Evolutionary conservation across 805 yeast genomes (phyloP), one percentile per base, ranked within the genome.

Genomic region (Myxozyma udenii): DNA sequence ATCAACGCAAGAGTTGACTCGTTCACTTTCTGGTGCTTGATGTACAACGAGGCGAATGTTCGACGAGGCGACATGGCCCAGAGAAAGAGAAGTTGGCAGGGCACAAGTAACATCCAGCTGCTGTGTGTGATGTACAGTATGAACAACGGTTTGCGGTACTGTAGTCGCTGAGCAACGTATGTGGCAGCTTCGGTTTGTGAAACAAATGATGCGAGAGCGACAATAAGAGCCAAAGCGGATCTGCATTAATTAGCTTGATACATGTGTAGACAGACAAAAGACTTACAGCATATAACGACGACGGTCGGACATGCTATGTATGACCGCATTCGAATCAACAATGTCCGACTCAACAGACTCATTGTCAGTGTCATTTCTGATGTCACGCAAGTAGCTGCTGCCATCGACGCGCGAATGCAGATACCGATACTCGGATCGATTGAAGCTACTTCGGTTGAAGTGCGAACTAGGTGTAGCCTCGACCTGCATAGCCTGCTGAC

Each of bases 111-210:
- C 75, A 81, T 72, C 95, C 93, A 85, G 9, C 83, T 78, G 1
- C 89, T 85, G 63, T 87, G 96, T 0, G 95, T 87, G 16, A 85
- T 68, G 48, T 74, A 67, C n/a, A 51, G 36, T 9, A 45, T 30
- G 22, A 87, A 66, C 21, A 86, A 72, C 0, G 96, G 95, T 63
- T 87, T 89, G 46, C 76, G 65, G 66, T 80, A 87, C 2, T 75
- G 77, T 23, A 74, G 65, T 5, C 71, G 64, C 26, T 74, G 71
- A 63, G 86, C 84, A 4, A 87, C 74, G 50, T 81, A 81, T 4
- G 87, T 77, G 1, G 95, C 86, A 53, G 83, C 72, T 65, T 87
- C 96, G 0, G 96, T 87, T 64, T 87, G 96, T 14, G 76, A 62
- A 3, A 88, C 89, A 68, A 88, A 88, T 2, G 89, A 62, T 5